A percentile compares a stretch with the other conserved stretches of the same genome.
Conservation (phyloP, 345 rosid species). For the Citrus unshiu region DNA sequence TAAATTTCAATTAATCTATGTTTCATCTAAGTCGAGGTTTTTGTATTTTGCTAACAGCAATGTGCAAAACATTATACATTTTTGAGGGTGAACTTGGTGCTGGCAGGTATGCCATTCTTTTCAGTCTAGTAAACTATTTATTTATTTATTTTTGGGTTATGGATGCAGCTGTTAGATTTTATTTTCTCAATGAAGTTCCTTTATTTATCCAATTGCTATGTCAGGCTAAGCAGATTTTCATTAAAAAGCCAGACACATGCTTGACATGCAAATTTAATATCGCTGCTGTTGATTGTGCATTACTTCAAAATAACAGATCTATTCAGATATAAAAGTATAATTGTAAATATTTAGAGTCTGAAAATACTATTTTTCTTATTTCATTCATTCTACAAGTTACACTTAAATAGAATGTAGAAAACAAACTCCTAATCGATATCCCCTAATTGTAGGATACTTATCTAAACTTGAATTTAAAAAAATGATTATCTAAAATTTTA, state of each 20-base stretch:
- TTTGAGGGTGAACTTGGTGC: constrained; percentile 81
- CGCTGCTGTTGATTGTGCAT: neutral
- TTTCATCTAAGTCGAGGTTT: constrained; percentile 9
- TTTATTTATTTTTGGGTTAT: neutral
- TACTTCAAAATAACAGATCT: neutral
- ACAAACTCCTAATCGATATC: too few relatives aligned
- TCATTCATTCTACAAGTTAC: too few relatives aligned
- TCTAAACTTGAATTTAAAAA: too few relatives aligned
- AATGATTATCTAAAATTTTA: too few relatives aligned
- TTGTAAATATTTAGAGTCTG: too few relatives aligned
- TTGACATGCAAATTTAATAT: neutral
- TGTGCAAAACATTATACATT: constrained; percentile 63
- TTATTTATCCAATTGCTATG: neutral
- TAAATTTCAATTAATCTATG: constrained; percentile 2
- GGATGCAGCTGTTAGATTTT: neutral
- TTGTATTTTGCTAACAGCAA: constrained; percentile 45
- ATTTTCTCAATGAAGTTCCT: neutral
- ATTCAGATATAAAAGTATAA: neutral
- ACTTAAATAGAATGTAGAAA: too few relatives aligned
- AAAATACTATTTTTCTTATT: too few relatives aligned
- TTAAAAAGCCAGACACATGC: neutral
- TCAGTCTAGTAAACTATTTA: neutral
- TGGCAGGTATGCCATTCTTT: constrained; percentile 59
- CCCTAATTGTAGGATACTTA: too few relatives aligned
- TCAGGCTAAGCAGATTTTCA: neutral